Percentiles rank a stretch among this genome's conserved stretches.
Conservation (phyloP, 2,329 filamentous ascomycete genomes). For the Tothia fuscella region DNA sequence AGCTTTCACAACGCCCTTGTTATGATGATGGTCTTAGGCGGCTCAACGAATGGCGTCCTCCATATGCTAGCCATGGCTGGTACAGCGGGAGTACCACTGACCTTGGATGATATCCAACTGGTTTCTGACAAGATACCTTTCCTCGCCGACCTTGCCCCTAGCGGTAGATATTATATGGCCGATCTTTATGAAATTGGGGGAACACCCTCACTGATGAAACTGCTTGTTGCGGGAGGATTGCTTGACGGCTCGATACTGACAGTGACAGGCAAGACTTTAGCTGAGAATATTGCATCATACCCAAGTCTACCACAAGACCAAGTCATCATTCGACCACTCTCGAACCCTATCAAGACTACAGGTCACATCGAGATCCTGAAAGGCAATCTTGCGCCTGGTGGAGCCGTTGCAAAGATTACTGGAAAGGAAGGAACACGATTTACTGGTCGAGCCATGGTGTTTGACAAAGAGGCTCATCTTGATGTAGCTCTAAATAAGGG, state of each 20-base stretch:
- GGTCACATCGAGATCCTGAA: slow-evolving; percentile 82
- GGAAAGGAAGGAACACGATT: slow-evolving; percentile 85
- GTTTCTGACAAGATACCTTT: slow-evolving; percentile 75
- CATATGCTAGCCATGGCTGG: slow-evolving; percentile 87
- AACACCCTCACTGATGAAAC: slow-evolving; percentile 73
- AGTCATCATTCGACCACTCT: slow-evolving; percentile 67
- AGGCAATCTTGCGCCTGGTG: slow-evolving; percentile 78
- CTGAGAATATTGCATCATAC: slow-evolving; percentile 66
- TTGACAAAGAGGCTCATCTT: slow-evolving; percentile 73
- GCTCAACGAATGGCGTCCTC: slow-evolving; percentile 78
- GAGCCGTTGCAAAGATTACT: slow-evolving; percentile 91
- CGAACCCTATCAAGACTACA: slow-evolving; percentile 72
- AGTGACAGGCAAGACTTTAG: slow-evolving; percentile 72
- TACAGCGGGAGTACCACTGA: slow-evolving; percentile 65
- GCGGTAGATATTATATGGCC: slow-evolving; percentile 75
- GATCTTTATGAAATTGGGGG: slow-evolving; percentile 80
- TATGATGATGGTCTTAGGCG: slow-evolving; percentile 84
- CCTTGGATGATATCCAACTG: slow-evolving; percentile 70
- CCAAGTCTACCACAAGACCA: slow-evolving; percentile 69
- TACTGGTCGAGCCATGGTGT: slow-evolving; percentile 68
- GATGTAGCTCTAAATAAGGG: slow-evolving; percentile 62
- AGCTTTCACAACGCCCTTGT: slow-evolving; percentile 83
- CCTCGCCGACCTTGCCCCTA: slow-evolving; percentile 74
- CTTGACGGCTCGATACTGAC: slow-evolving; percentile 70
- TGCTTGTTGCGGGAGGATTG: slow-evolving; percentile 63